Conservation (phyloP, 805 yeast genomes). For the Candida corydali region DNA sequence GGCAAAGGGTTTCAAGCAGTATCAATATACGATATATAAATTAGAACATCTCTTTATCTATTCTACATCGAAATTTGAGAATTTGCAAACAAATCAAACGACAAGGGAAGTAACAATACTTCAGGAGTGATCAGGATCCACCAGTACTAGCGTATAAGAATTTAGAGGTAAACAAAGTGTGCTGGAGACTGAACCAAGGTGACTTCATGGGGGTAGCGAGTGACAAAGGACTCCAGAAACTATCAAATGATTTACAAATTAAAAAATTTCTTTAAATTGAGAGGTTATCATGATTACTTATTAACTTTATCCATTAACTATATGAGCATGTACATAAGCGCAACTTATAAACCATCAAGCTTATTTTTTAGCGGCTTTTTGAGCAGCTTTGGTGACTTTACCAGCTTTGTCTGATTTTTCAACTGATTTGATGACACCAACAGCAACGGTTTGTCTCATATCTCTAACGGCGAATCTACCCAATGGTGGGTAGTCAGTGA, state of each 20-base stretch:
- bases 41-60: too few relatives aligned
- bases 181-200: conserved; percentile 65
- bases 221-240: conserved; percentile 70
- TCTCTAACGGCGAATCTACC: conserved; percentile 79
- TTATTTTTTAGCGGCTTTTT: conserved; percentile 45
- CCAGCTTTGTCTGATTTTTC: conserved; percentile 47
- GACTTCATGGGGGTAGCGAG: conserved; percentile 77
- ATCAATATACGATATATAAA: conserved; percentile 16
- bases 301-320: background rate
- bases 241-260: too few relatives aligned
- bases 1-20: conserved; percentile 71
- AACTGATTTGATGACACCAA: conserved; percentile 90
- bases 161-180: conserved; percentile 70
- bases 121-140: too few relatives aligned
- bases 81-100: too few relatives aligned
- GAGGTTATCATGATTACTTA: too few relatives aligned
- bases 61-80: too few relatives aligned
- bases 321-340: too few relatives aligned
- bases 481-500: conserved; percentile 43
- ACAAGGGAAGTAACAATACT: too few relatives aligned
- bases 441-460: conserved; percentile 99
- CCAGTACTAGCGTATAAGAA: conserved; percentile 51
- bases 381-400: conserved; percentile 48
- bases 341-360: conserved; percentile 9
- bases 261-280: too few relatives aligned